phyloP scores from a whole-genome alignment of 176 grass and related monocot species.

The Alloteropsis semialata region DNA sequence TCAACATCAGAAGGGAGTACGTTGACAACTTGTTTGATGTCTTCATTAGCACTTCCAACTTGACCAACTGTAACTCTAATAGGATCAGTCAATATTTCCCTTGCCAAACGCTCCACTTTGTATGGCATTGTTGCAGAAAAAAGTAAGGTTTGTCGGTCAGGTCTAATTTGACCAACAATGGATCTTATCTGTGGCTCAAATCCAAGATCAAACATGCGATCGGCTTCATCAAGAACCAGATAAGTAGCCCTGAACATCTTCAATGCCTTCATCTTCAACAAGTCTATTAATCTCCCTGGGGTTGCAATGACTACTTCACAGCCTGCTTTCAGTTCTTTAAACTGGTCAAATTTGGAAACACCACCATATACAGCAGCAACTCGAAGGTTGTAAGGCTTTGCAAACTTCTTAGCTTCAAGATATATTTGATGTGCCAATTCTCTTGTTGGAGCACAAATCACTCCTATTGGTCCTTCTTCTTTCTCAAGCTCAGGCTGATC shows the following conservation, averaged over 20 bases:
- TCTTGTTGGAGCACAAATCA: conserved; percentile 96
- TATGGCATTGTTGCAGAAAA: conserved; percentile 99
- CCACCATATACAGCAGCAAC: conserved; percentile 97
- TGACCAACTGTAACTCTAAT: conserved; percentile 94
- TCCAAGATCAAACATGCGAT: conserved; percentile 99
- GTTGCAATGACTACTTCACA: conserved; percentile 93
- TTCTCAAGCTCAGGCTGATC: conserved; percentile 97
- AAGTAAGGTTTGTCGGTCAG: conserved; percentile 97
- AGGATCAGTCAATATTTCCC: conserved; percentile 92
- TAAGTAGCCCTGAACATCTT: conserved; percentile 88
- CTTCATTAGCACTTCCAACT: conserved; percentile 95
- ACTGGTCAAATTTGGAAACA: conserved; percentile 91
- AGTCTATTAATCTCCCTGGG: conserved; percentile 96
- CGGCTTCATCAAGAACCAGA: conserved; percentile 97
- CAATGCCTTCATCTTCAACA: conserved; percentile 96
- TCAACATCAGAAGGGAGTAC: conserved; percentile 93
- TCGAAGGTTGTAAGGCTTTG: conserved; percentile 89
- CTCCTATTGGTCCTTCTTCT: conserved; percentile 95
- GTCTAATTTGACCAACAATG: conserved; percentile 95
- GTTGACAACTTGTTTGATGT: conserved; percentile 95
- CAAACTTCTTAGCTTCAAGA: conserved; percentile 96
- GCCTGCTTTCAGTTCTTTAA: conserved; percentile 97
- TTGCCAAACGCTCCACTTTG: conserved; percentile 91
- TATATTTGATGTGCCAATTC: conserved; percentile 99
- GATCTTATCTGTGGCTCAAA: conserved; percentile 96